phyloP scores from a whole-genome alignment of 257 asterid genomes.

The Dorcoceras hygrometricum region DNA sequence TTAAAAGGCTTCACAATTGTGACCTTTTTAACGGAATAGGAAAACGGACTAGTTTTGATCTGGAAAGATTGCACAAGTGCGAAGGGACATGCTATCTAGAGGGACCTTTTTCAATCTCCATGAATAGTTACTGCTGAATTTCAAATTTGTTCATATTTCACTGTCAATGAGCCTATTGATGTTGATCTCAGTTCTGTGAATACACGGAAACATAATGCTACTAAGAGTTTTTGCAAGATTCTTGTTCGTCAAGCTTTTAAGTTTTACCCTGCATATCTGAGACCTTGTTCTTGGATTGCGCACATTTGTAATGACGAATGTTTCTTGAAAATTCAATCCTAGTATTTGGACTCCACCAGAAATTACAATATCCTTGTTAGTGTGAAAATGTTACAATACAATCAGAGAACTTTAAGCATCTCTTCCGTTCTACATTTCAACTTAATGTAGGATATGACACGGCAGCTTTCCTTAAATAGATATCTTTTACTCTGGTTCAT shows the following conservation, averaged over 20 bases:
- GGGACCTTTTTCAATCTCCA: neutral
- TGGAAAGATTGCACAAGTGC: neutral
- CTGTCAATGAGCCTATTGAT: neutral
- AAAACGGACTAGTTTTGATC: neutral
- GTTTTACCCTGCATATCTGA: neutral
- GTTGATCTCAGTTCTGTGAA: neutral
- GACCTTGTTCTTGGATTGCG: neutral
- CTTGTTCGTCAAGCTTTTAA: neutral
- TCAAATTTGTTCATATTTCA: neutral
- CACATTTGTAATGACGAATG: neutral
- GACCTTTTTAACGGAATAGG: neutral
- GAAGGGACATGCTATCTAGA: too few species aligned
- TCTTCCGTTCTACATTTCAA: neutral
- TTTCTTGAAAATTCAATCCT: neutral
- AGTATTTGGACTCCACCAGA: neutral
- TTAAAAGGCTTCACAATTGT: neutral
- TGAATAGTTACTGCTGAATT: too few species aligned
- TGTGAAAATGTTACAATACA: neutral
- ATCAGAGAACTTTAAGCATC: neutral
- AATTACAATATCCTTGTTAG: neutral
- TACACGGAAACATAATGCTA: neutral
- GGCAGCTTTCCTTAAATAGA: neutral
- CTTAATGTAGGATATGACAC: neutral
- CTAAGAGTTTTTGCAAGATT: neutral
- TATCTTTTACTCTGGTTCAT: neutral